A percentile compares a stretch with the other conserved stretches of the same genome.
Evolutionary conservation across 2,329 filamentous ascomycete genomes (phyloP).

Genomic region (Biscogniauxia mediterranea): DNA sequence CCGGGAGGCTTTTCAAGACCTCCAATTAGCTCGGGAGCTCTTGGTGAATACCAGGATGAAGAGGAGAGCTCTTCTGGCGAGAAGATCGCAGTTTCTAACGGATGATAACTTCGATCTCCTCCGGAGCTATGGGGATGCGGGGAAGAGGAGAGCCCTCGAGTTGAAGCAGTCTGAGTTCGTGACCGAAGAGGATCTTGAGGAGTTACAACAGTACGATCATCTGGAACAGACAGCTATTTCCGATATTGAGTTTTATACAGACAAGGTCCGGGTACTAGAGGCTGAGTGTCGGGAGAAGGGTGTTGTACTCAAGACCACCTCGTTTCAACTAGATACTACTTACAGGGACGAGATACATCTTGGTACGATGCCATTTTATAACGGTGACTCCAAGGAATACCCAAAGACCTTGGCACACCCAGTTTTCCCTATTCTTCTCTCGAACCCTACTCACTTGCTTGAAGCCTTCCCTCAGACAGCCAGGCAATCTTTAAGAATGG

Average conservation of each 20-base stretch:
- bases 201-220: slow-evolving; percentile 42
- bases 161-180: slow-evolving; percentile 33
- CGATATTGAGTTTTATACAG: slow-evolving; percentile 35
- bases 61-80: slow-evolving; percentile 29
- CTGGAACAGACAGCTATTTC: slow-evolving; percentile 35
- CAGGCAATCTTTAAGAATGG: slow-evolving; percentile 39
- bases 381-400: slow-evolving; percentile 13
- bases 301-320: slow-evolving; percentile 43
- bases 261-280: slow-evolving; percentile 36
- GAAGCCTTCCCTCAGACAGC: slow-evolving; percentile 39
- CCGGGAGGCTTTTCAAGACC: slow-evolving; percentile 42
- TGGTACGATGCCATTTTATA: slow-evolving; percentile 25
- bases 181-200: slow-evolving; percentile 41
- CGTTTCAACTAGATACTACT: slow-evolving; percentile 39
- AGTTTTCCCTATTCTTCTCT: slow-evolving; percentile 46
- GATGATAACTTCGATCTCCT: slow-evolving; percentile 24
- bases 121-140: slow-evolving; percentile 25
- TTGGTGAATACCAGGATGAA: slow-evolving; percentile 42
- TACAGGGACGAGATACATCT: slow-evolving; percentile 44
- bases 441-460: slow-evolving; percentile 47
- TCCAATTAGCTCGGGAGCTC: slow-evolving; percentile 49
- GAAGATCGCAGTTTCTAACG: slow-evolving; percentile 20
- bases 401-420: slow-evolving; percentile 37
- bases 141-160: slow-evolving; percentile 36
- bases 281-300: slow-evolving; percentile 40